Base-by-base conservation (phyloP, 257 asterid genomes). In the Sherardia arvensis region DNA sequence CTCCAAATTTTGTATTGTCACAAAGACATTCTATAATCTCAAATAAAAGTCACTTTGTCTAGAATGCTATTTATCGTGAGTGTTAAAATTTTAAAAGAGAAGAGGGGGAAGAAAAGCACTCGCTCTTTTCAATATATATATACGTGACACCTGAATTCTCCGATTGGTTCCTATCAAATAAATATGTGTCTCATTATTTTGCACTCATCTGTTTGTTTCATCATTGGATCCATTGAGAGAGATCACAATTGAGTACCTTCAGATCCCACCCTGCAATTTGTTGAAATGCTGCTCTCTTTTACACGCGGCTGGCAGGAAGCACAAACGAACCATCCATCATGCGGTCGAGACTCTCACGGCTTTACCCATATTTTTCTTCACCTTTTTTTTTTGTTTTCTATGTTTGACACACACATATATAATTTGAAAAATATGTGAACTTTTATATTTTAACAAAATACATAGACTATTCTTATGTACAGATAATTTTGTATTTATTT, bases 151-250 rank as follows among this genome's bases (percentile, higher is more conserved):
- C 55, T 68, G 64, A 58, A 38, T 40, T 36, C 58, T 49, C 64
- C 30, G 64, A 65, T 21, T 45, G 62, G 56, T 57, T 26, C 1
- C 27, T 30, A 32, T 59, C 18, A 18, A 18, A n/a, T 67, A 62
- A 53, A 59, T 23, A 59, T 61, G 34, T 69, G 71, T 73, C 65
- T 59, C 72, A 63, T 66, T 76, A 79, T 67, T 76, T 72, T 74
- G 81, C 77, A 76, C 68, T 59, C 75, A 72, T 69, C 66, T 69
- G 57, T 62, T 43, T 57, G 66, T 74, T 71, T 75, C 71, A 73
- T 70, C 85, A 75, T 77, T 67, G 87, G 80, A 84, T 79, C 84
- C 82, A 84, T 64, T 55, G 69, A 73, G 73, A 73, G 73, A 71
- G 84, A 84, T 69, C 34, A 34, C 67, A 69, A 73, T 81, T 73